A percentile compares a stretch with the other conserved stretches of the same genome.
Conservation (phyloP, 2,329 filamentous ascomycete species). For the Neophaeococcomyces aloes region DNA sequence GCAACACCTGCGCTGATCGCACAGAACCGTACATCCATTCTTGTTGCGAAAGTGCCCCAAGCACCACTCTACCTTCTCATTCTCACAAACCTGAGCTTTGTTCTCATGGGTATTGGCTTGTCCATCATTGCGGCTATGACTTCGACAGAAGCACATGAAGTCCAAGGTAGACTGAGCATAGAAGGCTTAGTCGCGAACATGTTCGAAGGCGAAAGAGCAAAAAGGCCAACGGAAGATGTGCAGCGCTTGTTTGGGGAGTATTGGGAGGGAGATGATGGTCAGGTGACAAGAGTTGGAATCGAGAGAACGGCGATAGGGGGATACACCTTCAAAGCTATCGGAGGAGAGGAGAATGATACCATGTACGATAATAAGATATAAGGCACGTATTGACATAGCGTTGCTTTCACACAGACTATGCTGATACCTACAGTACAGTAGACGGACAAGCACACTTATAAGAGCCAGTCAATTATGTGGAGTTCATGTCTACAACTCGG, state of each 20-base stretch:
- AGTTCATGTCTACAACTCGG: no score
- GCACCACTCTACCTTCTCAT: constrained; percentile 11
- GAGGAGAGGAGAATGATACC: no score
- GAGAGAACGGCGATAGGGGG: background rate
- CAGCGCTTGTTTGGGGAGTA: constrained; percentile 11
- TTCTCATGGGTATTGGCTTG: constrained; percentile 7
- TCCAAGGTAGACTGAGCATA: constrained; percentile 11
- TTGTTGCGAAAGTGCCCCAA: constrained; percentile 11
- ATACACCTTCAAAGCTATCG: background rate
- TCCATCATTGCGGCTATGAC: constrained; percentile 6
- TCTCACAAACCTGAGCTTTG: constrained; percentile 9
- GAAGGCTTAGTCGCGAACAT: constrained; percentile 9
- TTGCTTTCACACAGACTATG: no score
- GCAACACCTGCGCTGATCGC: background rate
- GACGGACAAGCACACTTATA: no score
- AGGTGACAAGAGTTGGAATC: background rate
- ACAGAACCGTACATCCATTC: constrained; percentile 5
- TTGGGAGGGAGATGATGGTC: background rate
- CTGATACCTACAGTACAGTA: no score
- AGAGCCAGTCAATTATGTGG: no score
- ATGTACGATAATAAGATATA: no score
- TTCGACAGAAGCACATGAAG: constrained; percentile 7
- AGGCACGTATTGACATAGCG: no score
- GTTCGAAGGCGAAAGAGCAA: constrained; percentile 8
- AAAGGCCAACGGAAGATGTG: constrained; percentile 1